Evolutionary conservation across 768 basidiomycete species (phyloP).

Genomic region (Termitomyces heimii): DNA sequence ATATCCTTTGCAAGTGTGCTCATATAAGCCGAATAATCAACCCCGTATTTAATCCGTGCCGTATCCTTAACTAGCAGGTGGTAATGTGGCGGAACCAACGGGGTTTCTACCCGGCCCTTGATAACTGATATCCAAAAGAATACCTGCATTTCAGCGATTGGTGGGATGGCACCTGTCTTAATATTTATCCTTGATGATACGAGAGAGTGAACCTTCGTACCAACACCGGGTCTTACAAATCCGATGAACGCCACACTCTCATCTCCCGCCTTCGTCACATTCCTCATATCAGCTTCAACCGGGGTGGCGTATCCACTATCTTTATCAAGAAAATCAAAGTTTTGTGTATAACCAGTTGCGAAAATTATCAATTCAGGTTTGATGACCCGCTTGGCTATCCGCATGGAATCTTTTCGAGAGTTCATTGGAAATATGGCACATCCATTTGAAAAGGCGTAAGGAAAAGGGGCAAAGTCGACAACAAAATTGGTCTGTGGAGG

Average conservation of each 20-base stretch:
- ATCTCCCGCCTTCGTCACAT: slow-evolving; percentile 36
- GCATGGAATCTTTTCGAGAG: slow-evolving; percentile 34
- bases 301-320: slow-evolving; percentile 33
- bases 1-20: slow-evolving; percentile 53
- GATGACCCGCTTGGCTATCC: slow-evolving; percentile 33
- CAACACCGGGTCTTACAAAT: slow-evolving; percentile 53
- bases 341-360: slow-evolving; percentile 44
- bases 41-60: slow-evolving; percentile 54
- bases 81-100: slow-evolving; percentile 42
- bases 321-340: slow-evolving; percentile 35
- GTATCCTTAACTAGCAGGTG: slow-evolving; percentile 45
- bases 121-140: slow-evolving; percentile 53
- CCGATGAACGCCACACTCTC: slow-evolving; percentile 48
- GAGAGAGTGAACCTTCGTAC: slow-evolving; percentile 18
- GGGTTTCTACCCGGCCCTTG: slow-evolving; percentile 33
- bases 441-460: slow-evolving; percentile 37
- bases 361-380: slow-evolving; percentile 43
- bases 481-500: slow-evolving; percentile 36
- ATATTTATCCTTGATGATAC: slow-evolving; percentile 6
- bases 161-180: slow-evolving; percentile 44
- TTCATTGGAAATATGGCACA: slow-evolving; percentile 38
- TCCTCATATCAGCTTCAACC: slow-evolving; percentile 35
- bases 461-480: slow-evolving; percentile 55
- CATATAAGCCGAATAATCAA: slow-evolving; percentile 53
- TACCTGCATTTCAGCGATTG: slow-evolving; percentile 55